A percentile compares a stretch with the other conserved stretches of the same genome.
Conservation (phyloP, 2,329 filamentous ascomycete genomes). For the Monilinia fructicola region DNA sequence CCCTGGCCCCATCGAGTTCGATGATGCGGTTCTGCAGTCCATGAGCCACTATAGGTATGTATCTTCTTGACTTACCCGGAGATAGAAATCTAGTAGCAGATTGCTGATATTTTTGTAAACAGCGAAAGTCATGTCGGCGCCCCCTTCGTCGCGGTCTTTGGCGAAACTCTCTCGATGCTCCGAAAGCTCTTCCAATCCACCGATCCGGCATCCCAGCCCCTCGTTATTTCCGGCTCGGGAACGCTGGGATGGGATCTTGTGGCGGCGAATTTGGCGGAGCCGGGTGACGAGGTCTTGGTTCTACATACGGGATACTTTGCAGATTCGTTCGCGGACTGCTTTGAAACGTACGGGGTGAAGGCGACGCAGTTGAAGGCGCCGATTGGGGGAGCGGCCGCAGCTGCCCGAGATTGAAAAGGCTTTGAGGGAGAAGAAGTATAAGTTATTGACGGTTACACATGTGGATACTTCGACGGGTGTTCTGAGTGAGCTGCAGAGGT, state of each 20-base stretch:
- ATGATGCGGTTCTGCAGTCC: constrained; percentile 90
- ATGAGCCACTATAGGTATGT: constrained; percentile 90
- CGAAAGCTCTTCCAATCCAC: constrained; percentile 93
- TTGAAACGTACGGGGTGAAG: constrained; percentile 86
- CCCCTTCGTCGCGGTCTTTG: constrained; percentile 85
- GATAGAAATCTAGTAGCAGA: not conserved
- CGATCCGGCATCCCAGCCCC: constrained; percentile 79
- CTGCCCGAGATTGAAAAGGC: constrained; percentile 85
- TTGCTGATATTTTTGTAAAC: constrained; percentile 28
- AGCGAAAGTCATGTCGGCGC: constrained; percentile 93
- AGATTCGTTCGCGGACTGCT: constrained; percentile 89
- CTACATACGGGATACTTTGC: constrained; percentile 97
- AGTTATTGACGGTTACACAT: constrained; percentile 91
- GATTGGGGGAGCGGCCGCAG: constrained; percentile 85
- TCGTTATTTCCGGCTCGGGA: constrained; percentile 90
- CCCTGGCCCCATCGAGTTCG: constrained; percentile 95
- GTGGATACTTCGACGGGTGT: constrained; percentile 98
- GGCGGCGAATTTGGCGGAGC: constrained; percentile 87
- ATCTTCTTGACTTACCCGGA: constrained; percentile 19
- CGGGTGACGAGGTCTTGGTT: constrained; percentile 86
- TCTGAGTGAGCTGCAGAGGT: constrained; percentile 80
- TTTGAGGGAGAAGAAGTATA: constrained; percentile 87
- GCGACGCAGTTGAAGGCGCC: constrained; percentile 87
- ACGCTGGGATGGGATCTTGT: constrained; percentile 97
- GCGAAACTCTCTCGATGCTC: constrained; percentile 82